Conservation (phyloP, 1,139 yeast genomes). For the Tardiomyces depauwii region DNA sequence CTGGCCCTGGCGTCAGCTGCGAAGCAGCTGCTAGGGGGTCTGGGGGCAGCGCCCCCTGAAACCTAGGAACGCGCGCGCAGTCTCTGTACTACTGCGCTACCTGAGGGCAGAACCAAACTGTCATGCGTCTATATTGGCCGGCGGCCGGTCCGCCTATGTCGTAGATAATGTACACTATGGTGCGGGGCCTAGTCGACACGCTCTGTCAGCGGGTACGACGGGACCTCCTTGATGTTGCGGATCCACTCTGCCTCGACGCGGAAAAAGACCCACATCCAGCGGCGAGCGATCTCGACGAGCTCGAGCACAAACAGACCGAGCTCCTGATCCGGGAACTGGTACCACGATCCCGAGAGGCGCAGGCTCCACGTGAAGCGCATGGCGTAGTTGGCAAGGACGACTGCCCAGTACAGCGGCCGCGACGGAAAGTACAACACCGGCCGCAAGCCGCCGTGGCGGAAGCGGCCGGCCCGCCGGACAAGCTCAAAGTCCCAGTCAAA, state of each 20-base stretch:
- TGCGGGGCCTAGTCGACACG: not conserved
- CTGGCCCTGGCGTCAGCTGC: too few species aligned
- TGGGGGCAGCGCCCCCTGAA: too few species aligned
- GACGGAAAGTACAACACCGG: slow-evolving; percentile 24
- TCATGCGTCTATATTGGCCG: too few species aligned
- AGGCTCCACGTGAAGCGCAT: slow-evolving; percentile 69
- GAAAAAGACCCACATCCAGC: slow-evolving; percentile 83
- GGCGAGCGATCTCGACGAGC: slow-evolving; percentile 58
- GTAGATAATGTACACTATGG: too few species aligned
- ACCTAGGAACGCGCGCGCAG: too few species aligned
- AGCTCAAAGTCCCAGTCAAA: slow-evolving; percentile 63
- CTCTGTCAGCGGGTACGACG: not conserved
- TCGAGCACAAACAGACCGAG: slow-evolving; percentile 55
- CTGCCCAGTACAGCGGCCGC: slow-evolving; percentile 36
- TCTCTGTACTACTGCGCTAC: too few species aligned
- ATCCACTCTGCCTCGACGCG: slow-evolving; percentile 67
- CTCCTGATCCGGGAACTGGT: slow-evolving; percentile 33
- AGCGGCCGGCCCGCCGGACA: slow-evolving; percentile 8
- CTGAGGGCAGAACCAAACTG: too few species aligned
- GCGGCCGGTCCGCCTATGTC: too few species aligned
- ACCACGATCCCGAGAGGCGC: slow-evolving; percentile 29
- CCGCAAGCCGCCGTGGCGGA: slow-evolving; percentile 19
- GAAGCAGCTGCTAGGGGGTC: too few species aligned
- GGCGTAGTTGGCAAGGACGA: slow-evolving; percentile 46
- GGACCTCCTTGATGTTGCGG: slow-evolving; percentile 5